These are phyloP conservation scores for Pseudogymnoascus sp. DNA, from an alignment of 2,329 filamentous ascomycete genomes.

Conservation along the genomic window DNA sequence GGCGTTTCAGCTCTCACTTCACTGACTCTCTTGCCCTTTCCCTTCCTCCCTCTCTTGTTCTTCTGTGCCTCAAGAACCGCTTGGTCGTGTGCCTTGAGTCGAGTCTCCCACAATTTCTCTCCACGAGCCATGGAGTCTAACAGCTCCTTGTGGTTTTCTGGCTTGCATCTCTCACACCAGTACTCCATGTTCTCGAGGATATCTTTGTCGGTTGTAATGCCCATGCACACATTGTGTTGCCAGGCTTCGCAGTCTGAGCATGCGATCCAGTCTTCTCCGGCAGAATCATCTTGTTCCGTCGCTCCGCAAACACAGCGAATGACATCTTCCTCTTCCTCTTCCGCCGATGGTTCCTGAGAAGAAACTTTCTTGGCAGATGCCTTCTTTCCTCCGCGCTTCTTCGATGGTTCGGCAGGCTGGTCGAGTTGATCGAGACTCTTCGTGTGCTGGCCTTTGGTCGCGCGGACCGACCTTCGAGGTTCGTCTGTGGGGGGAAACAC, in stretches of 20 bases:
- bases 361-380: slow-evolving; percentile 27
- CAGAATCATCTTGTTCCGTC: slow-evolving; percentile 75
- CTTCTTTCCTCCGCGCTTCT: slow-evolving; percentile 46
- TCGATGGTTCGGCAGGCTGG: slow-evolving; percentile 43
- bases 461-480: slow-evolving; percentile 86
- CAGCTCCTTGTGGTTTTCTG: slow-evolving; percentile 73
- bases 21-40: slow-evolving; percentile 51
- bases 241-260: slow-evolving; percentile 89
- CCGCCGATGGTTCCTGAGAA: slow-evolving; percentile 22
- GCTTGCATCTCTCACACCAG: slow-evolving; percentile 84
- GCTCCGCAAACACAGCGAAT: slow-evolving; percentile 93
- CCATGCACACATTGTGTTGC: slow-evolving; percentile 97
- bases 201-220: slow-evolving; percentile 65
- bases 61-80: slow-evolving; percentile 51
- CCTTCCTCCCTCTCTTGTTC: slow-evolving; percentile 54
- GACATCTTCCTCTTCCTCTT: slow-evolving; percentile 43
- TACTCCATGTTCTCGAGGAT: slow-evolving; percentile 47
- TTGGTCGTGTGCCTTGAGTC: slow-evolving; percentile 53
- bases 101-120: slow-evolving; percentile 77
- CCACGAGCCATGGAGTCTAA: slow-evolving; percentile 70
- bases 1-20: slow-evolving; percentile 37
- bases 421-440: slow-evolving; percentile 78
- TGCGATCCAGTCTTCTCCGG: slow-evolving; percentile 86
- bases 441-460: slow-evolving; percentile 91
- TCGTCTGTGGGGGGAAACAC: slow-evolving; percentile 46